A percentile compares a stretch with the other conserved stretches of the same genome.
phyloP scores from a whole-genome alignment of 2,329 filamentous ascomycete species.

The Aspergillus jensenii region DNA sequence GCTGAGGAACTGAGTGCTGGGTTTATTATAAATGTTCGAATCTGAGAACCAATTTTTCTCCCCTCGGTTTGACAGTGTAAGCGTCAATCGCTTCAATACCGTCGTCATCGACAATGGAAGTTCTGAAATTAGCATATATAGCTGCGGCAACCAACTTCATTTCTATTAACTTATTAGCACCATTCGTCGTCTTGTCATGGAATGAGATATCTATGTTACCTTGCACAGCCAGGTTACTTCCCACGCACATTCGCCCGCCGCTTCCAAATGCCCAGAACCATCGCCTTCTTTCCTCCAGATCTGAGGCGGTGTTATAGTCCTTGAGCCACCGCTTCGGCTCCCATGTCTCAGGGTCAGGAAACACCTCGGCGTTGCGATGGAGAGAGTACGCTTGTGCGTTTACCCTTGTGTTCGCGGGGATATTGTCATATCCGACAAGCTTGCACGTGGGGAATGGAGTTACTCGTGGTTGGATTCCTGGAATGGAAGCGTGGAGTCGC shows the following conservation, averaged over 20 bases:
- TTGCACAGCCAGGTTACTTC: slow-evolving; percentile 50
- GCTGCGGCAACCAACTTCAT: slow-evolving; percentile 71
- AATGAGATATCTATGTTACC: slow-evolving; percentile 26
- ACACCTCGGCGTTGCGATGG: slow-evolving; percentile 51
- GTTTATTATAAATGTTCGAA: slow-evolving; percentile 43
- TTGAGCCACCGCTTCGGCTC: slow-evolving; percentile 51
- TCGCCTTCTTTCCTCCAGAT: slow-evolving; percentile 45
- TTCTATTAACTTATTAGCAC: slow-evolving; percentile 47
- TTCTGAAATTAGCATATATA: slow-evolving; percentile 68
- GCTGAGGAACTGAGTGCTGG: not conserved
- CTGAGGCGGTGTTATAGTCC: slow-evolving; percentile 30
- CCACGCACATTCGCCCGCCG: slow-evolving; percentile 51
- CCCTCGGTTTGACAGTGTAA: slow-evolving; percentile 60
- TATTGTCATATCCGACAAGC: slow-evolving; percentile 40
- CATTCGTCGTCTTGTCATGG: not conserved
- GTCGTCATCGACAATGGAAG: slow-evolving; percentile 60
- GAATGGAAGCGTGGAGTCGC: slow-evolving; percentile 61
- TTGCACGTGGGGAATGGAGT: slow-evolving; percentile 42
- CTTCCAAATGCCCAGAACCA: slow-evolving; percentile 56
- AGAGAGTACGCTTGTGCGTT: slow-evolving; percentile 53
- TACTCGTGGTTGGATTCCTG: slow-evolving; percentile 61
- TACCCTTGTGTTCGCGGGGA: slow-evolving; percentile 46
- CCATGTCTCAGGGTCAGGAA: slow-evolving; percentile 50
- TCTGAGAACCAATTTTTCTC: slow-evolving; percentile 59
- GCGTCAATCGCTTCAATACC: slow-evolving; percentile 66